Conservation (phyloP, 2,329 filamentous ascomycete genomes). For the Immersiporthe knoxdaviesiana region DNA sequence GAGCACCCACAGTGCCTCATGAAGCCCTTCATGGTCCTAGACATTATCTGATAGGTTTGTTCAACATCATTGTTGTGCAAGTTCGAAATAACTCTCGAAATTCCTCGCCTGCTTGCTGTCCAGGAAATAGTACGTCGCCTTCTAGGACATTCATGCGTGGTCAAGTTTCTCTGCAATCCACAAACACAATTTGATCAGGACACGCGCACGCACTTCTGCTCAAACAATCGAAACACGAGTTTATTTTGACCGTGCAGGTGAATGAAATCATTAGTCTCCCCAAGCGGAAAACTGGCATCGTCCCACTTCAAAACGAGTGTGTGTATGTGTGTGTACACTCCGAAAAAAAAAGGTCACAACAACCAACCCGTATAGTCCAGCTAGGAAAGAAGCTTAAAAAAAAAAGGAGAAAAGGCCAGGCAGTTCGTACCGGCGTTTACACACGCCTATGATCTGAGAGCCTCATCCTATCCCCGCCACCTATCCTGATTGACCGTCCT, state of each 20-base stretch:
- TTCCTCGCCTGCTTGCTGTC: no score
- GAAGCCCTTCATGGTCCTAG: no score
- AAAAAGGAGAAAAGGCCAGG: not conserved
- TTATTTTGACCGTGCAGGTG: not conserved
- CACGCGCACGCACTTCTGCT: not conserved
- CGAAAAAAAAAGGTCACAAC: not conserved
- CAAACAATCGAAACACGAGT: not conserved
- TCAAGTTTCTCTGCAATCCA: not conserved
- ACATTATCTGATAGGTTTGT: no score
- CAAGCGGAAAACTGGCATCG: not conserved
- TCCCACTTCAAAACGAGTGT: not conserved
- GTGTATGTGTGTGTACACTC: not conserved
- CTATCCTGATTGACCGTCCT: constrained; percentile 8
- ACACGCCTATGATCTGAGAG: not conserved
- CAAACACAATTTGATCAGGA: not conserved
- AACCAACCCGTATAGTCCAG: not conserved
- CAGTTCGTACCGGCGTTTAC: not conserved
- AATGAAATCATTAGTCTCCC: not conserved
- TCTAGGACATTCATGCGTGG: no score
- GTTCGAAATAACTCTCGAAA: no score
- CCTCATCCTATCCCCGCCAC: not conserved
- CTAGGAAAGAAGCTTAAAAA: not conserved
- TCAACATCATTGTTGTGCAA: not conserved
- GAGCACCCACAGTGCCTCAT: no score
- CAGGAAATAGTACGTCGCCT: no score